Evolutionary conservation across 306 rosid genomes (phyloP).

Genomic region (Psophocarpus tetragonolobus): DNA sequence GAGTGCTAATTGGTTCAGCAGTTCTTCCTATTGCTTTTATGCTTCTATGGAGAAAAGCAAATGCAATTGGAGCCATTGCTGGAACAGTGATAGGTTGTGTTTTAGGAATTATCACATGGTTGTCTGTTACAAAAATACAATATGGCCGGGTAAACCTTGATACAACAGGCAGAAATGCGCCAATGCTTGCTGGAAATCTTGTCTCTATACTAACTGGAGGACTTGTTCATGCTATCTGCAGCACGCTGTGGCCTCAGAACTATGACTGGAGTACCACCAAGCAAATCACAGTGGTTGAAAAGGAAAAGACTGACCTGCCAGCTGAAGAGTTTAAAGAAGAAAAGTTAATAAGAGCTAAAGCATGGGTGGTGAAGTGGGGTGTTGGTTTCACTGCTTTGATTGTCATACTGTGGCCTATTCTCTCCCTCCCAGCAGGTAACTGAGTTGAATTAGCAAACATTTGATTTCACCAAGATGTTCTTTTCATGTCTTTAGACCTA

Average conservation of each 20-base stretch:
- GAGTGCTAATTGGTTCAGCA: conserved; percentile 89
- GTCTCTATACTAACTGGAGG: conserved; percentile 81
- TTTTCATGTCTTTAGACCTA: background rate
- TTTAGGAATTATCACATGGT: conserved; percentile 78
- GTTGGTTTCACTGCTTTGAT: conserved; percentile 73
- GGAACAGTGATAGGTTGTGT: conserved; percentile 76
- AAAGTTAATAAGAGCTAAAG: conserved; percentile 59
- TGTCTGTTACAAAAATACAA: conserved; percentile 62
- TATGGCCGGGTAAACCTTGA: conserved; percentile 73
- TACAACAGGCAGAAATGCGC: conserved; percentile 87
- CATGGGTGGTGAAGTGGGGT: conserved; percentile 91
- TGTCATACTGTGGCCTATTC: conserved; percentile 82
- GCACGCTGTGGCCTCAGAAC: conserved; percentile 78
- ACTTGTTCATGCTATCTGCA: conserved; percentile 59
- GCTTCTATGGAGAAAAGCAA: conserved; percentile 89
- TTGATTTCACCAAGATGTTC: background rate
- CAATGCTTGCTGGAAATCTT: conserved; percentile 94
- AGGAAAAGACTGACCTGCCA: conserved; percentile 68
- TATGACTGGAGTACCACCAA: conserved; percentile 87
- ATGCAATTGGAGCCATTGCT: conserved; percentile 80
- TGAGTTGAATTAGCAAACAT: background rate
- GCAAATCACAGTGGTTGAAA: conserved; percentile 75
- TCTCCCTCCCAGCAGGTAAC: conserved; percentile 84
- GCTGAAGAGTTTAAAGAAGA: conserved; percentile 77
- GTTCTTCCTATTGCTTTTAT: conserved; percentile 90